Base-by-base conservation (phyloP, 495 filamentous ascomycete species). In the Astrothelium macrocarpum region DNA sequence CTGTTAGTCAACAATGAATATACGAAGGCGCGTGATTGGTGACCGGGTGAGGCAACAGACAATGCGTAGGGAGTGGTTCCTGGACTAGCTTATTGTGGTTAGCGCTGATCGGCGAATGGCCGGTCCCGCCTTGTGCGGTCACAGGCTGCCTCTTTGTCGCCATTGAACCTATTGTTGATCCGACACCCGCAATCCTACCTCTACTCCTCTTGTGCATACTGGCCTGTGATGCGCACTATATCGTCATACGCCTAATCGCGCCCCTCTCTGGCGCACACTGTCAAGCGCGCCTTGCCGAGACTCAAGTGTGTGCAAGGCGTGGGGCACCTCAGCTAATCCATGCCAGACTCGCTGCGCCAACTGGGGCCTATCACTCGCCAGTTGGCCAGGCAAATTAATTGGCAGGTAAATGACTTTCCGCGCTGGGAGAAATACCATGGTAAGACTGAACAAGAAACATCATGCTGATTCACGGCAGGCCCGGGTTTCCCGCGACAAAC, bases 311-410 rank as follows among this genome's bases (percentile, higher is more conserved):
- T 56, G 49, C 49, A 56, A 26, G 49, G 49, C 49, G 49, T 56
- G 49, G 49, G 49, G 49, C 49, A 29, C 49, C 16, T 56, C 49
- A 56, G 49, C 49, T 56, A 28, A 56, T 56, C 49, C 49, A 56
- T 56, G 49, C 49, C 5, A 26, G 2, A 56, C 25, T 28, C 25
- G 20, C 49, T 56, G 23, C 2, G 9, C 25, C 2, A 28, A 26
- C 9, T 20, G 7, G 49, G 49, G 12, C 49, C 20, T 10, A 0
- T 28, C 20, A 28, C 49, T 29, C 49, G 49, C 49, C 49, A 9
- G 26, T 56, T 16, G 49, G 49, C 49, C 49, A 28, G 49, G 49
- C 49, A 25, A n/a, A 56, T 56, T 16, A 9, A 56, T 56, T 56
- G 9, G n/a, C 20, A 56, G 9, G 49, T 29, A 29, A 9, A 9